Base-by-base conservation (phyloP, 2,329 filamentous ascomycete species). In the Tolypocladium amazonense region DNA sequence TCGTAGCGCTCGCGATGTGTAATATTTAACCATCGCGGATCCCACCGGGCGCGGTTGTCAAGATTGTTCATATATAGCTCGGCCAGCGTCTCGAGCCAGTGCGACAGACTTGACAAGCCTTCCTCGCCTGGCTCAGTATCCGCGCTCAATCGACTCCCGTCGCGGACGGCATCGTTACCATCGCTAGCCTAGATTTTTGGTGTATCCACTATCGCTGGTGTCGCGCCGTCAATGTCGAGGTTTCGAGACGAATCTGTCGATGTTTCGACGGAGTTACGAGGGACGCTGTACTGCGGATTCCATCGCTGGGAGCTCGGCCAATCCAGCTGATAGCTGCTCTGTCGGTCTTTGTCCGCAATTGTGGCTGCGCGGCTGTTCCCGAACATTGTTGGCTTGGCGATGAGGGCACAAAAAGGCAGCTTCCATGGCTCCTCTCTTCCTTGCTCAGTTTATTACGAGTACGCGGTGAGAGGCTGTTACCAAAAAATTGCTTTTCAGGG, bases 1-100 rank as follows among this genome's bases (percentile, higher is more conserved):
- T 63, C 61, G 39, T 64, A 67, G 23, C 63, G 65, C 58, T 67
- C 66, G 35, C 65, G 63, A 15, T 63, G 62, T 9, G 65, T 68
- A 15, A 68, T 53, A n/a, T 65, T 68, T 11, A 68, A 62, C 66
- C 66, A 68, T 33, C 65, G 63, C 8, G 67, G 65, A 45, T 67
- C 66, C 65, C 65, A 69, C 52, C 65, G 62, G 12, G 66, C 67
- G 30, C 65, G 62, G 45, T 68, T 66, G 41, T 67, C 67, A 45
- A 70, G 60, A 4, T 67, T 64, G 38, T 70, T 70, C 69, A 70
- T 70, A 45, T 70, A 70, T 14, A 70, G 38, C 56, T 70, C 69
- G 0, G 68, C 68, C 25, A 70, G 58, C 0, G 67, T 69, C 60
- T 70, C 66, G 25, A 70, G 61, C 66, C 68, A 70, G n/a, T 69